phyloP scores from a whole-genome alignment of 768 basidiomycete species.

The Kwoniella shandongensis region DNA sequence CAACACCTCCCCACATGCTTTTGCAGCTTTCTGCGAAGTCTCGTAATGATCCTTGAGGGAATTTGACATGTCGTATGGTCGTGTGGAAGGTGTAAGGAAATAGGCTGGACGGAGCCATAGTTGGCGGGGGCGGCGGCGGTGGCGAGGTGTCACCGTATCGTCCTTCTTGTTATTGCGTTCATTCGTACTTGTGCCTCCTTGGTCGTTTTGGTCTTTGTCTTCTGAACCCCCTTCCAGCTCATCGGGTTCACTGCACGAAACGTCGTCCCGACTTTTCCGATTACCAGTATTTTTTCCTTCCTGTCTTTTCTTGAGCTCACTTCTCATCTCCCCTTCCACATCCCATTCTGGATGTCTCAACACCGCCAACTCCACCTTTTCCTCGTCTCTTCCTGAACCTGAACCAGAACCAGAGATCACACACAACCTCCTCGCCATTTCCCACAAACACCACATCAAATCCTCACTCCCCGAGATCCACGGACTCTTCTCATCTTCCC shows the following conservation, averaged over 20 bases:
- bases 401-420: neutral
- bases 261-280: neutral
- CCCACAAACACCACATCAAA: slow-evolving; percentile 25
- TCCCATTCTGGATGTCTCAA: slow-evolving; percentile 7
- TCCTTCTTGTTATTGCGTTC: neutral
- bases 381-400: slow-evolving; percentile 1
- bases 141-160: neutral
- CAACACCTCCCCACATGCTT: slow-evolving; percentile 6
- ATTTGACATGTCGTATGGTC: slow-evolving; percentile 9
- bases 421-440: slow-evolving; percentile 14
- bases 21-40: slow-evolving; percentile 4
- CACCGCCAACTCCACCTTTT: neutral
- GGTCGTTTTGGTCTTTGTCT: neutral
- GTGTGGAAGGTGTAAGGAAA: neutral
- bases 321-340: no score
- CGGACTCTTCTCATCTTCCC: slow-evolving; percentile 13
- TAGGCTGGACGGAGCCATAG: slow-evolving; percentile 6
- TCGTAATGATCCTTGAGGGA: slow-evolving; percentile 15
- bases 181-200: no score
- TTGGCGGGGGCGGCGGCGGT: neutral
- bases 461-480: slow-evolving; percentile 11
- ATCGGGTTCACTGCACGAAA: neutral
- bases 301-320: neutral
- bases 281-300: neutral
- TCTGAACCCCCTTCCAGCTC: neutral